These are phyloP conservation scores for Lizonia empirigonia DNA, from an alignment of 2,329 filamentous ascomycete species.

Conservation along the genomic window DNA sequence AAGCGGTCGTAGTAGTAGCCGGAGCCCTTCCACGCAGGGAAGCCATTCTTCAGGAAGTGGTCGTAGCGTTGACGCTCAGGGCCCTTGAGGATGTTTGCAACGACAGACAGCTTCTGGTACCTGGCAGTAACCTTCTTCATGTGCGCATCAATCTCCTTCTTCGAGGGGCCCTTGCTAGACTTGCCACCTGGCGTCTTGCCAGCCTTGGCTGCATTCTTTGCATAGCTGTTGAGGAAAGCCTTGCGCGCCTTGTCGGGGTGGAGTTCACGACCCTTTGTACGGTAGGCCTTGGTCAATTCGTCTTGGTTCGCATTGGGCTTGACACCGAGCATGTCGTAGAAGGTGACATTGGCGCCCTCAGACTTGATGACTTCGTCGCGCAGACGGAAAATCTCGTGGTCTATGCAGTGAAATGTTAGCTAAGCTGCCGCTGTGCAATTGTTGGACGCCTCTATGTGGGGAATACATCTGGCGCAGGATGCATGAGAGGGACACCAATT, in stretches of 20 bases:
- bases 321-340: conserved; percentile 91
- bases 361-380: conserved; percentile 80
- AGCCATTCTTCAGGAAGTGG: conserved; percentile 89
- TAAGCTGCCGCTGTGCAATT: conserved; percentile 10
- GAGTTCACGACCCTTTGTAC: conserved; percentile 79
- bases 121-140: conserved; percentile 81
- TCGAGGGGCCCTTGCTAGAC: conserved; percentile 72
- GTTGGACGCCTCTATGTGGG: conserved; percentile 22
- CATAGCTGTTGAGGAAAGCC: conserved; percentile 73
- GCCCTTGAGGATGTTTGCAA: conserved; percentile 84
- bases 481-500: conserved; percentile 6
- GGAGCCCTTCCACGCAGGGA: conserved; percentile 94
- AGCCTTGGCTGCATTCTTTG: conserved; percentile 55
- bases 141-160: conserved; percentile 76
- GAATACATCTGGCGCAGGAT: conserved; percentile 6
- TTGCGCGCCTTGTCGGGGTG: conserved; percentile 97
- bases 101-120: conserved; percentile 82
- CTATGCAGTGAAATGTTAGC: conserved; percentile 54
- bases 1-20: conserved; percentile 98
- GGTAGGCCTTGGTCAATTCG: conserved; percentile 92
- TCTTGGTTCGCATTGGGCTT: conserved; percentile 75
- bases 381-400: conserved; percentile 97
- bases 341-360: conserved; percentile 80
- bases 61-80: conserved; percentile 86
- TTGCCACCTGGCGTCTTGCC: conserved; percentile 62